Percentiles rank a stretch among this genome's conserved stretches.
Conservation (phyloP, 1,284 basidiomycete species). For the Hemileia vastatrix region DNA sequence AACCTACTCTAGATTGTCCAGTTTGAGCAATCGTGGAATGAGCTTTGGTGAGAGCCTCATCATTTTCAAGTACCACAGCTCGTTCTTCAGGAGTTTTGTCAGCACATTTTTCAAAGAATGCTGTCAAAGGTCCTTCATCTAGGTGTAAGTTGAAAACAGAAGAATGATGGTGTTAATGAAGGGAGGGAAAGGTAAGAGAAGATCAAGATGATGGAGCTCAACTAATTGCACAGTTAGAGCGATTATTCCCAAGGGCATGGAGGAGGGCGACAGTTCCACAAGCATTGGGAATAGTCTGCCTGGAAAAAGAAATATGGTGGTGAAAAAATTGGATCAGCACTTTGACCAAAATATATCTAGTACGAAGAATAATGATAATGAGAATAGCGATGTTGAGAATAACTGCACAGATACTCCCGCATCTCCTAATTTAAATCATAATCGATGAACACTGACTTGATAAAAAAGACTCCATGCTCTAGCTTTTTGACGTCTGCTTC, state of each 20-base stretch:
- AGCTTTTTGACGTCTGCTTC: constrained; percentile 1
- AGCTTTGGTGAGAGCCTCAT: constrained; percentile 6
- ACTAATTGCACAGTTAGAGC: constrained; percentile 27
- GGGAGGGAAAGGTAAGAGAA: background rate
- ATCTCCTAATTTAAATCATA: too few relatives aligned
- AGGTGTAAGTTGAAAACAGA: background rate
- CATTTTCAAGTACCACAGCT: constrained; percentile 9
- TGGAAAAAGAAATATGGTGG: background rate
- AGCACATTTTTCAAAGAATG: constrained; percentile 5
- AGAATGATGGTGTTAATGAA: too few relatives aligned
- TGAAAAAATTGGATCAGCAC: background rate
- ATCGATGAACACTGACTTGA: too few relatives aligned
- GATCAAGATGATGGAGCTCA: background rate
- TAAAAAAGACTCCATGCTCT: constrained; percentile 35
- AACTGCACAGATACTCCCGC: background rate
- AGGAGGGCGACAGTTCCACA: constrained; percentile 45
- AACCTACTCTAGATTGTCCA: constrained; percentile 32
- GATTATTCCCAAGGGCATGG: constrained; percentile 39
- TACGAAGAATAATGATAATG: background rate
- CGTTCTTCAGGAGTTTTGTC: constrained; percentile 12
- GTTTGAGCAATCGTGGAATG: constrained; percentile 29
- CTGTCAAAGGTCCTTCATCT: constrained; percentile 11
- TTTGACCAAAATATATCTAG: background rate
- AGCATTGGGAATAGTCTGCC: constrained; percentile 38
- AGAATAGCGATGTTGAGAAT: background rate